A percentile compares a stretch with the other conserved stretches of the same genome.
These are phyloP conservation scores for Vitis labrusca DNA, from an alignment of 164 flowering plant genomes.

Conservation along the genomic window DNA sequence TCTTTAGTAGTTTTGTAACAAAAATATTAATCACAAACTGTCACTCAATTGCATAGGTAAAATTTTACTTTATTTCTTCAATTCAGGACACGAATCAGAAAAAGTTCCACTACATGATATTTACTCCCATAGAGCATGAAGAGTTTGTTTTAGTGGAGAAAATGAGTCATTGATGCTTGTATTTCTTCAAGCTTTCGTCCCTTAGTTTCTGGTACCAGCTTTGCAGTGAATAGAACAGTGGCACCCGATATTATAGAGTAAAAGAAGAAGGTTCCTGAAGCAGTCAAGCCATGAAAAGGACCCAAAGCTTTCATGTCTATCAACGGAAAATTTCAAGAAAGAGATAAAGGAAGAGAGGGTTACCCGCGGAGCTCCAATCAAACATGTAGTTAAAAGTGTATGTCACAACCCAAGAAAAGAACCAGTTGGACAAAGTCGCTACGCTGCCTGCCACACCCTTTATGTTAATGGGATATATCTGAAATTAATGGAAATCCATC, in stretches of 20 bases:
- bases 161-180: neutral
- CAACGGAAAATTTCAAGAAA: no score
- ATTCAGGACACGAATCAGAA: no score
- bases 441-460: slow-evolving; percentile 38
- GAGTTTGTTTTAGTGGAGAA: no score
- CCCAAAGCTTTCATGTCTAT: no score
- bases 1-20: no score
- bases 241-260: neutral
- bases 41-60: no score
- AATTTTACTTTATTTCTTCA: no score
- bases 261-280: slow-evolving; percentile 3
- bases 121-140: no score
- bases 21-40: no score
- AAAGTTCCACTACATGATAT: no score
- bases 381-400: slow-evolving; percentile 6
- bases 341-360: neutral
- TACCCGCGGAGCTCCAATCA: neutral
- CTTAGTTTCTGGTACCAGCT: slow-evolving; percentile 9
- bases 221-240: neutral
- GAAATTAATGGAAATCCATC: neutral
- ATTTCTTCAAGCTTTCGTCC: slow-evolving; percentile 5
- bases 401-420: slow-evolving; percentile 23
- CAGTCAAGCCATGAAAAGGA: no score
- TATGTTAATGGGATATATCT: slow-evolving; percentile 36
- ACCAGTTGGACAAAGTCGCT: slow-evolving; percentile 25